Evolutionary conservation across 2,329 filamentous ascomycete genomes (phyloP), one percentile per base, ranked within the genome.

Genomic region (Arachnopeziza araneosa): DNA sequence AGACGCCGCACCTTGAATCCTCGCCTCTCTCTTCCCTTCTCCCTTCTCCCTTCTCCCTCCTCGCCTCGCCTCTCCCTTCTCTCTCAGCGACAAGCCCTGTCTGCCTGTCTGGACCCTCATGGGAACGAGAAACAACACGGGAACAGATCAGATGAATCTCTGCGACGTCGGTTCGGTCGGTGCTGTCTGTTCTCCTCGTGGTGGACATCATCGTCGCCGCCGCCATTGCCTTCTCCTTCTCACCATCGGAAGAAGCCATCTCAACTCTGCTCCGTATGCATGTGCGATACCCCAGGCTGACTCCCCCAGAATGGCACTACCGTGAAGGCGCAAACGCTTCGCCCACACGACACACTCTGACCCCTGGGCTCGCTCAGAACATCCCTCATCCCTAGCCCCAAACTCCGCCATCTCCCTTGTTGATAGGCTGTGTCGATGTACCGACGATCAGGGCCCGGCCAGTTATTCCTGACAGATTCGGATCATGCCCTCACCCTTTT

Each of bases 401-500:
- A 44, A 44, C 36, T 19, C 6, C 36, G 17, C 6, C 36, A 44
- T 44, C 36, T 44, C 17, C 36, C 36, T 12, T 44, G 36, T 44
- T 44, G 36, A 44, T 44, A 44, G 36, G 36, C 36, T 44, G 36
- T 44, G 36, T 44, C 36, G 36, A 44, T 44, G 36, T 44, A 44
- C 36, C 36, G 36, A 44, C 36, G 36, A 44, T 44, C 36, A 44
- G 36, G 36, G 17, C 36, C 36, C 36, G 36, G 6, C 51, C 56
- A 52, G 56, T 57, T 57, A 55, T 59, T 53, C 49, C 58, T 56
- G 44, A 54, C 44, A 36, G 57, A 55, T 52, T 57, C 52, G 55
- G 58, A 59, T 62, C 60, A 63, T 65, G 62, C 58, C 57, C 48
- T 60, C 50, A 56, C 55, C 60, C 65, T 56, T 61, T 36, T n/a